These are phyloP conservation scores for Pyrus betulifolia DNA, from an alignment of 306 rosid species.

Conservation along the genomic window DNA sequence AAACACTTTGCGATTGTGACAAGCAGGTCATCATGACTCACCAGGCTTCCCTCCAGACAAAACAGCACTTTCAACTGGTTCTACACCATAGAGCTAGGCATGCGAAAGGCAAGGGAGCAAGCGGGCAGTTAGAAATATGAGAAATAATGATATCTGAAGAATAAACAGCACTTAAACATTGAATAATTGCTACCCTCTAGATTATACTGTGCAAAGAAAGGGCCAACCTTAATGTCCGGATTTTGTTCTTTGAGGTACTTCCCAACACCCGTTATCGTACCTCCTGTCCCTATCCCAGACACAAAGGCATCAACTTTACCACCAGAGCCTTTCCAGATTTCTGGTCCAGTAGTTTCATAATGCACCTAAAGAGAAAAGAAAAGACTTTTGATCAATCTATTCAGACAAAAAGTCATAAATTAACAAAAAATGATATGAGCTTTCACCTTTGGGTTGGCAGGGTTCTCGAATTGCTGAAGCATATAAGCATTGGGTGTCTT, in stretches of 20 bases:
- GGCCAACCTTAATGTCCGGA: conserved; percentile 64
- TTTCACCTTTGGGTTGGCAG: conserved; percentile 77
- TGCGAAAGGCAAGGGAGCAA: not conserved
- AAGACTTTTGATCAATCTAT: conserved; percentile 1
- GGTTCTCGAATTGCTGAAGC: conserved; percentile 91
- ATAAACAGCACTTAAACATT: not conserved
- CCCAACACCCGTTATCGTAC: conserved; percentile 84
- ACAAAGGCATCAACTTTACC: conserved; percentile 82
- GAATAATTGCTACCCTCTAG: not conserved
- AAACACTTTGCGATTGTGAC: not conserved
- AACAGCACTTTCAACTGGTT: conserved; percentile 85
- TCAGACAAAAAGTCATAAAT: not conserved
- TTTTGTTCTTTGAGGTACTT: conserved; percentile 81
- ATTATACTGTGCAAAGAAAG: not conserved
- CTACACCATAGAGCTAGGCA: conserved; percentile 66
- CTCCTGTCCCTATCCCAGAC: conserved; percentile 95
- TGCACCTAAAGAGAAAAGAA: conserved; percentile 43
- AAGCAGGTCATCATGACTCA: conserved; percentile 25
- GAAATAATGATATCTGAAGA: not conserved
- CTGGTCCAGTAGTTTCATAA: conserved; percentile 92
- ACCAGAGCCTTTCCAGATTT: conserved; percentile 71
- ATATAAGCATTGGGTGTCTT: conserved; percentile 74
- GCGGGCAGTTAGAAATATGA: not conserved
- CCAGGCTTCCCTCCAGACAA: conserved; percentile 91
- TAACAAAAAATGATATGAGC: conserved; percentile 1